Percentiles rank a stretch among this genome's conserved stretches.
phyloP scores from a whole-genome alignment of 225 moss, liverwort and hornwort genomes.

The Ulota crispa region DNA sequence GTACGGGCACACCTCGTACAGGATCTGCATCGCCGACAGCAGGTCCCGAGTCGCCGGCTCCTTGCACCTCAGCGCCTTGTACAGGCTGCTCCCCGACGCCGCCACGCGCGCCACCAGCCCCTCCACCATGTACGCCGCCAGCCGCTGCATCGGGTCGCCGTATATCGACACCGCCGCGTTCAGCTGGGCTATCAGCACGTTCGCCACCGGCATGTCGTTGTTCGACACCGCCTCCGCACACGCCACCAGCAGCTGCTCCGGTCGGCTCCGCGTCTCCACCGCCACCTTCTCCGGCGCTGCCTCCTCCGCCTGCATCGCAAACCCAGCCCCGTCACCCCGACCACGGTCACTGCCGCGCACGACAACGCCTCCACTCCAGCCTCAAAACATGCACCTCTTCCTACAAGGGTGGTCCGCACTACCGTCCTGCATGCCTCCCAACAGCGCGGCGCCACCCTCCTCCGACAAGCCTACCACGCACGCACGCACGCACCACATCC shows the following conservation, averaged over 20 bases:
- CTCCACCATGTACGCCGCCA: slow-evolving; percentile 85
- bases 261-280: slow-evolving; percentile 36
- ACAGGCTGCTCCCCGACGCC: slow-evolving; percentile 56
- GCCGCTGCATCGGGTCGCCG: slow-evolving; percentile 77
- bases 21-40: slow-evolving; percentile 68
- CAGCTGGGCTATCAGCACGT: slow-evolving; percentile 64
- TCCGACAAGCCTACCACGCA: neutral
- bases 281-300: slow-evolving; percentile 5
- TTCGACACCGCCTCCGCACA: slow-evolving; percentile 75
- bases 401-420: neutral
- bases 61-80: slow-evolving; percentile 59
- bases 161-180: slow-evolving; percentile 69
- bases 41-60: slow-evolving; percentile 58
- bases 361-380: neutral
- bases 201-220: slow-evolving; percentile 49
- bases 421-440: neutral
- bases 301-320: slow-evolving; percentile 27
- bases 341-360: neutral
- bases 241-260: slow-evolving; percentile 56
- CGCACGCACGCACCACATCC: neutral
- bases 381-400: too few relatives aligned
- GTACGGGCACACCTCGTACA: slow-evolving; percentile 75
- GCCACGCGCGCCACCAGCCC: slow-evolving; percentile 73
- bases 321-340: neutral
- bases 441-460: neutral